Evolutionary conservation across 164 flowering plant genomes (phyloP).

Genomic region (Vitis rotundifolia): DNA sequence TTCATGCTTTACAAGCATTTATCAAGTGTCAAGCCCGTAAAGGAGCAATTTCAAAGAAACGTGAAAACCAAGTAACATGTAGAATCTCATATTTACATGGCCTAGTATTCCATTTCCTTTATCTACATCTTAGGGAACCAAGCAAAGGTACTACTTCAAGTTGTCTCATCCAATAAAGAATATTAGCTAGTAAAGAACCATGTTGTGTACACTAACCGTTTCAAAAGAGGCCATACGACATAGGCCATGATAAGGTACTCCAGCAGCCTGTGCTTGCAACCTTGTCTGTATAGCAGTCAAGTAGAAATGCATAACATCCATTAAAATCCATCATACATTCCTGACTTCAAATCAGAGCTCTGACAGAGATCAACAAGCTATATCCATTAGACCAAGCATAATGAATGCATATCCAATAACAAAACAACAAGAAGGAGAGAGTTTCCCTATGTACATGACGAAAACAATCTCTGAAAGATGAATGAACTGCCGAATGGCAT

Average conservation of each 20-base stretch:
- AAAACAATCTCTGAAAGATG: too few relatives aligned
- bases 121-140: not conserved
- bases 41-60: not conserved
- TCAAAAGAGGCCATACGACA: constrained; percentile 37
- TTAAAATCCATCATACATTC: not conserved
- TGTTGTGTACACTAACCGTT: constrained; percentile 26
- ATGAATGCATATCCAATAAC: not conserved
- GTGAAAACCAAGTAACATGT: not conserved
- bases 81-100: not conserved
- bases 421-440: not conserved
- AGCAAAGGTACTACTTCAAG: not conserved
- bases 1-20: not conserved
- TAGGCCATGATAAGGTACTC: constrained; percentile 45
- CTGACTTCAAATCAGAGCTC: not conserved
- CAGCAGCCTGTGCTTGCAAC: constrained; percentile 87
- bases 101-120: not conserved
- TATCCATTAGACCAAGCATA: not conserved
- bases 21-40: not conserved
- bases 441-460: too few relatives aligned
- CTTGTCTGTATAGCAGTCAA: constrained; percentile 50
- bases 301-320: not conserved
- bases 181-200: not conserved
- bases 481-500: too few relatives aligned
- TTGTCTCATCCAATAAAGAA: not conserved
- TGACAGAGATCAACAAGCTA: not conserved